phyloP scores from a whole-genome alignment of 2,329 filamentous ascomycete genomes.

The Cordyceps cicadae region DNA sequence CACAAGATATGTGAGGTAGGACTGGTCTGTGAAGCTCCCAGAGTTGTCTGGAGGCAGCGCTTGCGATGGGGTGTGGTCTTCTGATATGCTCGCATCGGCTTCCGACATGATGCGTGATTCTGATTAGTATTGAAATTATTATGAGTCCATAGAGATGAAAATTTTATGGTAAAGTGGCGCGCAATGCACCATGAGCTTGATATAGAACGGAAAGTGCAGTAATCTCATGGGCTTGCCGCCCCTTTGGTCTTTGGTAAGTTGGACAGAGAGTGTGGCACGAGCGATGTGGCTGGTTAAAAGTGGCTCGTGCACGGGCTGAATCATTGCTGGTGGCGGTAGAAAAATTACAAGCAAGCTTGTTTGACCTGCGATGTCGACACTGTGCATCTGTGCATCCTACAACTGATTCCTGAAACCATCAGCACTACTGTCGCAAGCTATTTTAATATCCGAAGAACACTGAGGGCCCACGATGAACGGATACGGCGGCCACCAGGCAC shows the following conservation, averaged over 20 bases:
- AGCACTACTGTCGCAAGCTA: slow-evolving; percentile 1
- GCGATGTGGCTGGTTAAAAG: slow-evolving; percentile 2
- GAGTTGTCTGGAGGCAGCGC: slow-evolving; percentile 12
- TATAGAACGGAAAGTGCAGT: neutral
- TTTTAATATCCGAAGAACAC: neutral
- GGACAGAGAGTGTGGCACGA: neutral
- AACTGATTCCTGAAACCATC: neutral
- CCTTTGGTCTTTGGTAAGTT: neutral
- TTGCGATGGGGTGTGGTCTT: neutral
- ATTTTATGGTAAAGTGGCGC: neutral
- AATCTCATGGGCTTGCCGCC: neutral
- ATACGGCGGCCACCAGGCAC: slow-evolving; percentile 38
- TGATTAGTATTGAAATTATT: neutral
- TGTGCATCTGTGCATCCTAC: neutral
- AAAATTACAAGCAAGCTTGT: slow-evolving; percentile 1
- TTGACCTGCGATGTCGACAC: neutral
- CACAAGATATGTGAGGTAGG: slow-evolving; percentile 53
- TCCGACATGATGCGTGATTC: slow-evolving; percentile 7
- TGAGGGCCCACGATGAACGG: slow-evolving; percentile 47
- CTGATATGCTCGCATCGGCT: neutral
- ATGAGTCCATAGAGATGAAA: neutral
- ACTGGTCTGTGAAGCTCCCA: slow-evolving; percentile 45
- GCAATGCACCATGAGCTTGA: neutral
- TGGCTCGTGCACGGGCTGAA: neutral
- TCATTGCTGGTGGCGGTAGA: neutral